Conservation (phyloP, 495 filamentous ascomycete species). For the Trichoderma erinaceum region DNA sequence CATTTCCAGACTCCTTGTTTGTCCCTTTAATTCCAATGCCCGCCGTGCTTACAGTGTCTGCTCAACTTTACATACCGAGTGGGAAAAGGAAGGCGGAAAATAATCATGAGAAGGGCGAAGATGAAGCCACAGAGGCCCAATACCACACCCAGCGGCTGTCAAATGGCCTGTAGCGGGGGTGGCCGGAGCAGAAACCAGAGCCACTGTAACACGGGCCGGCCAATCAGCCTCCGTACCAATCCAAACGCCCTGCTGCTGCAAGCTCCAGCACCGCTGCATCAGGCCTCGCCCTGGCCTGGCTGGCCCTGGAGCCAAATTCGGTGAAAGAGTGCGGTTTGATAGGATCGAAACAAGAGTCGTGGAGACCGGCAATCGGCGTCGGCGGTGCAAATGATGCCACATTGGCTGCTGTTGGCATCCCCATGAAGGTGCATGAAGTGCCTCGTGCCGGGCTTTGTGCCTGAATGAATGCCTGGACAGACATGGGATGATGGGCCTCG, state of each 20-base stretch:
- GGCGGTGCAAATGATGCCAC: slow-evolving; percentile 5
- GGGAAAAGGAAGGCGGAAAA: not conserved
- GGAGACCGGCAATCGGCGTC: not conserved
- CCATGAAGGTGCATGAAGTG: not conserved
- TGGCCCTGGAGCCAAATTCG: not conserved
- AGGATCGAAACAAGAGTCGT: not conserved
- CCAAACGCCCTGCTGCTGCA: slow-evolving; percentile 2
- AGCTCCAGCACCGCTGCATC: not conserved
- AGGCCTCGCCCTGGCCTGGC: not conserved
- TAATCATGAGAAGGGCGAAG: not conserved
- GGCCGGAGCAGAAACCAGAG: not conserved
- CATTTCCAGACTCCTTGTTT: not conserved
- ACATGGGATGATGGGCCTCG: not conserved
- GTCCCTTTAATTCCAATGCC: not conserved
- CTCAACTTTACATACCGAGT: not conserved
- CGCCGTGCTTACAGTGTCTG: not conserved
- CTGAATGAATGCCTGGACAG: not conserved
- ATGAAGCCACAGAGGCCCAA: no score
- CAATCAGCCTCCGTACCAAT: not conserved
- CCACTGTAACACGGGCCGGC: not conserved
- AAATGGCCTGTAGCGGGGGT: not conserved
- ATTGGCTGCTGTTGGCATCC: not conserved
- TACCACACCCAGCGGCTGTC: not conserved
- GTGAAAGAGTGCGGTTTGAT: not conserved
- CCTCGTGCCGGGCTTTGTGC: not conserved